Evolutionary conservation across 331 rosid species (phyloP), one percentile per base, ranked within the genome.

Genomic region (Spiraea crenata): DNA sequence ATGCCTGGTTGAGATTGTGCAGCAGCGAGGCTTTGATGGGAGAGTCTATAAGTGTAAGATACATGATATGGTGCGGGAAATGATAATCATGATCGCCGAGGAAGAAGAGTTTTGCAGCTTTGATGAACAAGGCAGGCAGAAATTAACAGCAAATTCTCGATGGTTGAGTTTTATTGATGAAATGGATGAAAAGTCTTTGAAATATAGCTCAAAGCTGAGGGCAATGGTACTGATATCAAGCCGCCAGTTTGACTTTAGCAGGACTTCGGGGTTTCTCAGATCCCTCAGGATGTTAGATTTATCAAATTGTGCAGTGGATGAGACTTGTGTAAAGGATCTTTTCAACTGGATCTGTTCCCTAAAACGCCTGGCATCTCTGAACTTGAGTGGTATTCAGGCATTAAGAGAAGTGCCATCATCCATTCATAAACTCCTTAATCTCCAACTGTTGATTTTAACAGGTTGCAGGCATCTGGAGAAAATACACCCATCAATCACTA

Each of bases 221-320:
- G 73, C 79, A 42, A 11, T 74, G 14, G 19, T 66, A 5, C 61
- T 74, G 31, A 74, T 31, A 44, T 15, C 73, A 5, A 7, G 20
- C 15, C 25, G 16, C 9, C 44, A 2, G 8, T 12, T 0, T 15
- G 46, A 74, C 6, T 63, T 73, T 35, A 39, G 16, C 35, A 50
- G 20, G 39, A 50, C 14, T 25, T 72, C n/a, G 2, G 14, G 63
- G 41, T 3, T 3, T 4, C 42, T 74, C 19, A 10, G 3, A 3
- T 65, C 78, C 37, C 67, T 74, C 35, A 17, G 73, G 20, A 7
- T 66, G 73, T 57, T 74, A 67, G 73, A 74, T 40, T 45, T 74
- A 25, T 74, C 78, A 2, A 41, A 60, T 12, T 44, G 40, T 12
- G 17, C 3, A 5, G 35, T 52, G 3, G 47, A 51, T 20, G 58